Percentiles rank a stretch among this genome's conserved stretches.
Evolutionary conservation across 192 early-diverging fungal species (phyloP).

Genomic region (Umbelopsis vinacea): DNA sequence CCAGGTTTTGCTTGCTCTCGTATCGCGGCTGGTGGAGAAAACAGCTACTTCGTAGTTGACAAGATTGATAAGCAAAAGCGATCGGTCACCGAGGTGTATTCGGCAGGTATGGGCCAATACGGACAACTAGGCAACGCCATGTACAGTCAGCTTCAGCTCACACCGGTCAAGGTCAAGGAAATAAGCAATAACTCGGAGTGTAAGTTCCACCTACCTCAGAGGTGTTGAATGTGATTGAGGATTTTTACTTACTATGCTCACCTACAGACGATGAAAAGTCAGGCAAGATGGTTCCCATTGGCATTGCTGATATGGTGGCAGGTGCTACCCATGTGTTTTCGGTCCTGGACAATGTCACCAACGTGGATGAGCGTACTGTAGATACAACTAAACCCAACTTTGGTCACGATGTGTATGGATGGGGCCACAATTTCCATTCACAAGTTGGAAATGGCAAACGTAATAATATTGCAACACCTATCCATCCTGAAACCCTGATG

Average conservation of each 20-base stretch:
- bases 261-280: slow-evolving; percentile 37
- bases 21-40: slow-evolving; percentile 47
- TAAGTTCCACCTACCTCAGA: not conserved
- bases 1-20: slow-evolving; percentile 29
- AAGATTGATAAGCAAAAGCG: slow-evolving; percentile 23
- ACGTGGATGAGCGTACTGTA: not conserved
- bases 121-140: slow-evolving; percentile 49
- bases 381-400: slow-evolving; percentile 26
- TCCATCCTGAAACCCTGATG: slow-evolving; percentile 40
- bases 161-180: slow-evolving; percentile 9
- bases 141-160: slow-evolving; percentile 31
- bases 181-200: slow-evolving; percentile 2
- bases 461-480: slow-evolving; percentile 41
- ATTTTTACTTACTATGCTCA: not conserved
- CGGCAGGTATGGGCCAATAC: slow-evolving; percentile 53
- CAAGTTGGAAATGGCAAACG: slow-evolving; percentile 47
- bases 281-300: slow-evolving; percentile 42
- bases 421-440: slow-evolving; percentile 47
- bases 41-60: slow-evolving; percentile 46
- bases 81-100: slow-evolving; percentile 33
- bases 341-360: slow-evolving; percentile 45
- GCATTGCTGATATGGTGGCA: slow-evolving; percentile 39
- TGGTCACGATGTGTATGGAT: slow-evolving; percentile 47
- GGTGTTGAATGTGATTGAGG: too few relatives aligned
- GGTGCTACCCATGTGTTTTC: slow-evolving; percentile 48